Conservation (phyloP, 2,329 filamentous ascomycete genomes). For the Stemphylium lycopersici region DNA sequence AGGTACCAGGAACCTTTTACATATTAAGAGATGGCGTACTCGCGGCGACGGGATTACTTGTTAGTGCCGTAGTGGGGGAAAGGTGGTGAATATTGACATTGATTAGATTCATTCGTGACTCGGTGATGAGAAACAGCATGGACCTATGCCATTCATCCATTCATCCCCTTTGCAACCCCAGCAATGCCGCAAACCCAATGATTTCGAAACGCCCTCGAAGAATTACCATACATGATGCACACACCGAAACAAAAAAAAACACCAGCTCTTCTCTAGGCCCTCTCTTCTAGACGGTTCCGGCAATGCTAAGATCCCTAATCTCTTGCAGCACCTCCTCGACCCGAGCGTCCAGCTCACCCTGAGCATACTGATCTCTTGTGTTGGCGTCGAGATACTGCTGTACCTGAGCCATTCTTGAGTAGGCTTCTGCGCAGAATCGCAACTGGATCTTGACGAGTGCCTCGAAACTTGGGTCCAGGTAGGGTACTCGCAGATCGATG, state of each 20-base stretch:
- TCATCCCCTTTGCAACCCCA: neutral
- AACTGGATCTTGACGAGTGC: slow-evolving; percentile 98
- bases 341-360: slow-evolving; percentile 85
- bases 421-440: slow-evolving; percentile 96
- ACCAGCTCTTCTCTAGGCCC: neutral
- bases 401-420: slow-evolving; percentile 97
- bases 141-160: too few relatives aligned
- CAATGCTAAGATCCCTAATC: slow-evolving; percentile 95
- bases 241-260: neutral
- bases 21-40: too few relatives aligned
- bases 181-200: slow-evolving; percentile 5
- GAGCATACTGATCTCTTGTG: slow-evolving; percentile 93
- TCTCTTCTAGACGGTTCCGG: slow-evolving; percentile 63
- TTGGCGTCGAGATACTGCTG: slow-evolving; percentile 97
- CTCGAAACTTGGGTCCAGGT: slow-evolving; percentile 95
- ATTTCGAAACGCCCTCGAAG: slow-evolving; percentile 5
- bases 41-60: too few relatives aligned
- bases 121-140: too few relatives aligned
- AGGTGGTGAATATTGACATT: too few relatives aligned
- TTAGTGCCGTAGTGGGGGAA: too few relatives aligned
- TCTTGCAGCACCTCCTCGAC: slow-evolving; percentile 97
- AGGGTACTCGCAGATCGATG: slow-evolving; percentile 95
- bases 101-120: too few relatives aligned
- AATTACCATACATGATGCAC: neutral
- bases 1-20: too few relatives aligned